phyloP scores from a whole-genome alignment of 257 asterid genomes.

The Apocynum venetum region DNA sequence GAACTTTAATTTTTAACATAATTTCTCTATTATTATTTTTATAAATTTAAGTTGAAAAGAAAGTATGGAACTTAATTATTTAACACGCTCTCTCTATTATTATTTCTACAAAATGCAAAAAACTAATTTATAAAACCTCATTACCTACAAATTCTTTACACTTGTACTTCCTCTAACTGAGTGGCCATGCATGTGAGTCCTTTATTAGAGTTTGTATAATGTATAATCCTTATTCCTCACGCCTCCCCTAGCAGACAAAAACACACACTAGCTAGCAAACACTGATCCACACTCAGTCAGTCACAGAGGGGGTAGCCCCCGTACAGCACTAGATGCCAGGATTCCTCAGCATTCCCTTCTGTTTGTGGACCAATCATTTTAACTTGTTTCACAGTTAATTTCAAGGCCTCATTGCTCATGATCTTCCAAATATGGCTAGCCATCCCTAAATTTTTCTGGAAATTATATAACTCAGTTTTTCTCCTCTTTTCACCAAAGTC shows the following conservation, averaged over 20 bases:
- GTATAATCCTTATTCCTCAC: slow-evolving; percentile 1
- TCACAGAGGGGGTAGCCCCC: slow-evolving; percentile 1
- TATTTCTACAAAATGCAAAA: no score
- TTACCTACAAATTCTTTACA: no score
- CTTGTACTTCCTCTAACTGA: background rate
- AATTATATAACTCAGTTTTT: background rate
- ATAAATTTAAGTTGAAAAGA: no score
- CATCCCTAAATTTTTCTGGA: no score
- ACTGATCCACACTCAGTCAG: slow-evolving; percentile 29
- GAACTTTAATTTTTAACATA: no score
- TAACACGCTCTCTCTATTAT: no score
- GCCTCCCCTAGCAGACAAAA: slow-evolving; percentile 24
- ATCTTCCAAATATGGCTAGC: slow-evolving; percentile 3
- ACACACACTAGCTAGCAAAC: slow-evolving; percentile 25
- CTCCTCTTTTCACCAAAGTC: background rate
- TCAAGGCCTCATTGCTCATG: background rate
- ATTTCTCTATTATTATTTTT: no score
- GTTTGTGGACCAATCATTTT: slow-evolving; percentile 17
- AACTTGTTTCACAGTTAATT: background rate
- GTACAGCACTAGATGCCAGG: slow-evolving; percentile 38
- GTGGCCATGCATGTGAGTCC: background rate
- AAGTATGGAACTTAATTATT: no score
- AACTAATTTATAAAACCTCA: no score
- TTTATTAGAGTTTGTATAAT: background rate
- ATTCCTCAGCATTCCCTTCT: slow-evolving; percentile 12